These are phyloP conservation scores for Candida pseudoglaebosa DNA, from an alignment of 805 yeast genomes.

Conservation along the genomic window DNA sequence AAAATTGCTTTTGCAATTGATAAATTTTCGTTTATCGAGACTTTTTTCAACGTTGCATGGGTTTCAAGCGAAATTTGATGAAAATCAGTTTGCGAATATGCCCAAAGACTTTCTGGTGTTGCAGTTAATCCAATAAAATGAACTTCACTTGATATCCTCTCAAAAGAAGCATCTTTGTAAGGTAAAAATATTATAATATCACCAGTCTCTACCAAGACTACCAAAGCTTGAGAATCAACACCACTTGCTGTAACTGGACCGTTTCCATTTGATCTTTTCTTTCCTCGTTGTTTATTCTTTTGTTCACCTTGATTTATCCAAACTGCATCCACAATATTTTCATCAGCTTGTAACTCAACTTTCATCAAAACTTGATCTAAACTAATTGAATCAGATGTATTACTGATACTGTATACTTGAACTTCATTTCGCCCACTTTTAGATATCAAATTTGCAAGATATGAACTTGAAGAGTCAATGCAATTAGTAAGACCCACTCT, in stretches of 20 bases:
- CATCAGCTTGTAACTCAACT: constrained; percentile 41
- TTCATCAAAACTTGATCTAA: constrained; percentile 20
- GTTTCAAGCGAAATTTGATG: constrained; percentile 2
- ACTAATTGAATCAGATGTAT: constrained; percentile 7
- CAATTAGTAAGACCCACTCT: constrained; percentile 5
- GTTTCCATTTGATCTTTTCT: constrained; percentile 17
- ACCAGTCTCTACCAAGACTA: constrained; percentile 30
- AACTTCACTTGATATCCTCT: constrained; percentile 30
- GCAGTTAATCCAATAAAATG: constrained; percentile 15
- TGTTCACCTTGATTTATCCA: constrained; percentile 28
- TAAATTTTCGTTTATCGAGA: not conserved
- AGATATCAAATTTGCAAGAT: constrained; percentile 36
- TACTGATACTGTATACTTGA: constrained; percentile 32
- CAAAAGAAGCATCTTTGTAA: constrained; percentile 30
- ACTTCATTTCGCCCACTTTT: constrained; percentile 46
- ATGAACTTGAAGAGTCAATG: constrained; percentile 26
- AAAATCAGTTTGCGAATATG: constrained; percentile 12
- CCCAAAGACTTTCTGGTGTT: constrained; percentile 18
- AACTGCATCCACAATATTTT: constrained; percentile 27
- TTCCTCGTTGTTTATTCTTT: constrained; percentile 14
- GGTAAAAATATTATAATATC: constrained; percentile 45
- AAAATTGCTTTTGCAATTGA: constrained; percentile 14
- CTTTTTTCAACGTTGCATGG: not conserved
- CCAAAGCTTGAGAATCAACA: constrained; percentile 18
- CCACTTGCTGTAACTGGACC: constrained; percentile 1